Base-by-base conservation (phyloP, 169 alveolate genomes). In the Fabrea salina region DNA sequence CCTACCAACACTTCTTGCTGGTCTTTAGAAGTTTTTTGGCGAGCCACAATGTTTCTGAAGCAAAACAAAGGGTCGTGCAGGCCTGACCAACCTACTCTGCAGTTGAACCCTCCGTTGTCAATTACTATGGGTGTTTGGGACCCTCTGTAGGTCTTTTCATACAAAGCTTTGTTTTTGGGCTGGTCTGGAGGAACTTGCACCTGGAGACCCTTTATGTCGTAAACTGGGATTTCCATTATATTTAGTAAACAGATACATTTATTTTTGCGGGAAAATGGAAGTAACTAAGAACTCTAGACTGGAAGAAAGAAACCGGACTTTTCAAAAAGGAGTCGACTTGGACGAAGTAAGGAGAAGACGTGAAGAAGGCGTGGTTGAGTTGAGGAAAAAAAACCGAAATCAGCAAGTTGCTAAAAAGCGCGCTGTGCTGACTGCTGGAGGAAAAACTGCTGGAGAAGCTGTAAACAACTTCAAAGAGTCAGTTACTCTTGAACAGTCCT, bases 41-140 rank as follows among this genome's bases (percentile, higher is more conserved):
- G 85, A 6, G 94, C 91, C 2, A 88, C 89, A 0, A 83, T 25
- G 33, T 86, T 82, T 59, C 94, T 75, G 79, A 87, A 91, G 27
- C 84, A 57, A 13, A 91, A 59, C 76, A 82, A 82, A 32, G 96
- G 96, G 16, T 66, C 86, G n/a, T 82, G 75, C 33, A 84, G 84
- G 75, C 86, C 86, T 11, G 92, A 82, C 94, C 96, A 91, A 6
- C 96, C 95, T 22, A 91, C 93, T 35, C 92, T 40, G 37, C 91
- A 84, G 68, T 91, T 87, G 64, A 84, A 91, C 32, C 90, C 79
- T 0, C 95, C 95, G 72, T 86, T 87, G 59, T 91, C 95, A 30
- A 91, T 91, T 39, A 91, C 67, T 0, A 68, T 68, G 13, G 78
- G 78, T 32, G 50, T 37, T 11, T 16, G 11, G 44, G 78, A 40